Percentiles rank a stretch among this genome's conserved stretches.
These are phyloP conservation scores for Ceratobasidium papillatum DNA, from an alignment of 1,284 basidiomycete genomes.

Conservation along the genomic window DNA sequence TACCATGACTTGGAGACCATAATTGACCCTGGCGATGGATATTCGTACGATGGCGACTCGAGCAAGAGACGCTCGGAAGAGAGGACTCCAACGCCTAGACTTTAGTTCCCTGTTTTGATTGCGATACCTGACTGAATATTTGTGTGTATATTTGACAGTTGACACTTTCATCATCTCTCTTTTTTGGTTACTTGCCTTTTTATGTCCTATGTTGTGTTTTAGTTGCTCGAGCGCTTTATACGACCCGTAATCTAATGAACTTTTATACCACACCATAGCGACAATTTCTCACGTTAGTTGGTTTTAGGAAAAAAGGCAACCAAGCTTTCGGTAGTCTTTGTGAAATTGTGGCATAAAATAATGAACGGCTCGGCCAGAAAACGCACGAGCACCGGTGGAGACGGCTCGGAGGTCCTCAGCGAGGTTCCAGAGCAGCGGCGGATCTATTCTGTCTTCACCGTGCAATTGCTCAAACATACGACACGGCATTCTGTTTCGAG, in stretches of 20 bases:
- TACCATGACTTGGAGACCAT: slow-evolving; percentile 59
- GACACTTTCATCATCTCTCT: slow-evolving; percentile 2
- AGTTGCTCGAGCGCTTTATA: background rate
- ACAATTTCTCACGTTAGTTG: background rate
- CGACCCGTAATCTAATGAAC: slow-evolving; percentile 18
- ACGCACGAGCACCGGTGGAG: too few relatives aligned
- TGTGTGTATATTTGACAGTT: background rate
- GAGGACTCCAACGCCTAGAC: slow-evolving; percentile 29
- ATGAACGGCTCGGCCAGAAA: too few relatives aligned
- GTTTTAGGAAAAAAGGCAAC: background rate
- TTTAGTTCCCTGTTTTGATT: slow-evolving; percentile 2
- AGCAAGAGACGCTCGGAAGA: slow-evolving; percentile 24
- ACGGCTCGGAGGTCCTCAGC: too few relatives aligned
- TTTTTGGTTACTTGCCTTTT: slow-evolving; percentile 3
- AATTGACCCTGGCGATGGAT: slow-evolving; percentile 29
- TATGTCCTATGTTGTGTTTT: slow-evolving; percentile 12
- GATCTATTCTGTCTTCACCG: too few relatives aligned
- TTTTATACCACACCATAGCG: background rate
- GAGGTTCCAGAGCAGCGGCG: too few relatives aligned
- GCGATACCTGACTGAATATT: slow-evolving; percentile 2
- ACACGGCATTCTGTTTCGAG: too few relatives aligned
- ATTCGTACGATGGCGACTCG: slow-evolving; percentile 17
- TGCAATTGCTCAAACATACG: too few relatives aligned
- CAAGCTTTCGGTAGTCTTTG: too few relatives aligned
- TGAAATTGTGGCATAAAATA: too few relatives aligned